A percentile compares a stretch with the other conserved stretches of the same genome.
phyloP scores from a whole-genome alignment of 23 red algal species.

The Gracilaria vermiculophylla region DNA sequence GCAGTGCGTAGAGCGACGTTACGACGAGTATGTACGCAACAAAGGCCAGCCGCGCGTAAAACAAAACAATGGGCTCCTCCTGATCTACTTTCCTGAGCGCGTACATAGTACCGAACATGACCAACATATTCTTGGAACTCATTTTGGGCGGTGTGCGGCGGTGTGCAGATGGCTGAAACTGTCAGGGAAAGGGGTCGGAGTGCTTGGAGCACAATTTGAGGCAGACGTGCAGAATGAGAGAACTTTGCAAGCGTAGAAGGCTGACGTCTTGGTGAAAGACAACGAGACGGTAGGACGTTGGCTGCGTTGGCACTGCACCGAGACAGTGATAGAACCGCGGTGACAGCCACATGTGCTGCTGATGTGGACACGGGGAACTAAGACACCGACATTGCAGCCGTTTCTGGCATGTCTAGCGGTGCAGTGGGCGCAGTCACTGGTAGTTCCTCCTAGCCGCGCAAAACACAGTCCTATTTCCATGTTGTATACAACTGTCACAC shows the following conservation, averaged over 20 bases:
- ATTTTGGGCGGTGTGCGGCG: neutral
- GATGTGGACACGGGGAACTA: neutral
- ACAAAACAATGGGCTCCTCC: conserved; percentile 65
- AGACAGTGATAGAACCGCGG: neutral
- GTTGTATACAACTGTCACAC: too few relatives aligned
- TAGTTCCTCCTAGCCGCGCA: too few relatives aligned
- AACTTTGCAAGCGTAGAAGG: too few relatives aligned
- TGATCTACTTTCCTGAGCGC: conserved; percentile 47
- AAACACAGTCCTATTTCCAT: too few relatives aligned
- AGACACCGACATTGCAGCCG: neutral
- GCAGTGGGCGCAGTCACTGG: too few relatives aligned
- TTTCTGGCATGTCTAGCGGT: neutral
- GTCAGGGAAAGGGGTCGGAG: neutral
- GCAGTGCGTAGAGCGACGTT: conserved; percentile 19
- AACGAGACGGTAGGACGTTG: neutral
- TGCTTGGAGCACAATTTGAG: too few relatives aligned
- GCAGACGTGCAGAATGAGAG: too few relatives aligned
- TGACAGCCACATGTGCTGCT: neutral
- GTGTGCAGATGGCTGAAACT: neutral
- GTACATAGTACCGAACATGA: conserved; percentile 68
- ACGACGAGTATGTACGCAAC: conserved; percentile 47
- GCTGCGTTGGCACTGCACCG: too few relatives aligned
- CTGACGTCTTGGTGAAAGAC: too few relatives aligned
- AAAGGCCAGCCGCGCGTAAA: conserved; percentile 52
- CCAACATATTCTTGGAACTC: conserved; percentile 60